Base-by-base conservation (phyloP, 2,329 filamentous ascomycete species). In the Ophiostoma australiae region DNA sequence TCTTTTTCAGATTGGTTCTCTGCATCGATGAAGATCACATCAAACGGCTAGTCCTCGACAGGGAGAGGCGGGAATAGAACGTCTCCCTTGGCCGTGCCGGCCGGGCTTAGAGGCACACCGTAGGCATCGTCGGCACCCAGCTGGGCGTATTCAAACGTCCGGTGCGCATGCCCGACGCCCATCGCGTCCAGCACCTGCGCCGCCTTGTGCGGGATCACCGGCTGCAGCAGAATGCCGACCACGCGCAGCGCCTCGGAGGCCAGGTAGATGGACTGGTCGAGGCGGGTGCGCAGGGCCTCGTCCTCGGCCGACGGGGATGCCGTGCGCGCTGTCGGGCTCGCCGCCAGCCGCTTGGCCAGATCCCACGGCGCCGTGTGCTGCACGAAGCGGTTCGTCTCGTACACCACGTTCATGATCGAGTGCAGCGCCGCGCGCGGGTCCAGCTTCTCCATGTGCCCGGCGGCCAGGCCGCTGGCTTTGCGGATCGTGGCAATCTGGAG, bases 161-260 rank as follows among this genome's bases (percentile, higher is more conserved):
- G 85, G 69, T 85, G 86, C 11, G 86, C 83, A 10, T 82, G 78
- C 3, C 82, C 80, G 4, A 99, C 93, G 1, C 91, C 90, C 10
- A 99, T 82, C 76, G 90, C 86, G 78, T 97, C 90, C 0, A 99
- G 85, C 41, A 97, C 80, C 74, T 87, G 82, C 13, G 81, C 80
- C 67, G 92, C 86, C 79, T 96, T 97, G 58, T 82, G 84, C 0
- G 95, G 95, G 86, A 99, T 97, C 77, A 94, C 92, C 1, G 95
- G 93, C 79, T 97, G 94, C 65, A 99, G 82, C 67, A 98, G 82
- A 75, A 99, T 97, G 17, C 90, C 92, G 0, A 85, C 83, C 33
- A 97, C 87, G 52, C 95, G 90, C 67, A 97, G 78, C 4, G 90
- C 86, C 80, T 99, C 95, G 10, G 89, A 86, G 63, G 85, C 83